Base-by-base conservation (phyloP, 2,329 filamentous ascomycete species). In the Epichloe gansuensis region DNA sequence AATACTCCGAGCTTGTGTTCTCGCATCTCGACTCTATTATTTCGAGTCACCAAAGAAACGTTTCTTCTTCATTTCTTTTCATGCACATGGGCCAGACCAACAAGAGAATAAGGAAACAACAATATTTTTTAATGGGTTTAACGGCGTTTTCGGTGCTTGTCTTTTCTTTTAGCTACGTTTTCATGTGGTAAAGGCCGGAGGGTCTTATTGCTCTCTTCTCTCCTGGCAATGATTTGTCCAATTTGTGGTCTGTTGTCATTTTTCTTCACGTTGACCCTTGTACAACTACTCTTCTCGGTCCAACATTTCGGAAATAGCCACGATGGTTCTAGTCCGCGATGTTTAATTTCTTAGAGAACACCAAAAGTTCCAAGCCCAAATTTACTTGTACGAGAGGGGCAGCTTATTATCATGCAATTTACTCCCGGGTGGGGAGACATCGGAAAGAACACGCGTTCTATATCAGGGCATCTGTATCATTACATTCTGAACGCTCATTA, bases 281-380 rank as follows among this genome's bases (percentile, higher is more conserved):
- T 70, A 68, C 58, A 59, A 68, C 53, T 68, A 69, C 55, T 58
- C 53, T 62, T 64, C 60, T 61, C 38, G 52, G 50, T 43, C 37
- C 23, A 35, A n/a, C 1, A 11, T 45, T 47, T 49, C 35, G 21
- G 31, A n/a, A 38, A 11, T 44, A 6, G 28, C 35, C 12, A 25
- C 37, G 21, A 4, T 5, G 34, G 8, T 13, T 31, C 6, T n/a
- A 28, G 35, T 17, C 44, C 34, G 42, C 15, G 23, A 46, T 25
- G 37, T 39, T 53, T 37, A 15, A 35, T 23, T 37, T 49, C 34
- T 46, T 35, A 23, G n/a, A 43, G 8, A 50, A 47, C 42, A 50
- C 9, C 8, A 44, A 43, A 50, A 31, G n/a, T 37, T 11, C 37
- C 17, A 25, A 23, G 35, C 23, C 37, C 43, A 47, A 25, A 13